These are phyloP conservation scores for Auriscalpium orientale DNA, from an alignment of 768 basidiomycete species.

Conservation along the genomic window DNA sequence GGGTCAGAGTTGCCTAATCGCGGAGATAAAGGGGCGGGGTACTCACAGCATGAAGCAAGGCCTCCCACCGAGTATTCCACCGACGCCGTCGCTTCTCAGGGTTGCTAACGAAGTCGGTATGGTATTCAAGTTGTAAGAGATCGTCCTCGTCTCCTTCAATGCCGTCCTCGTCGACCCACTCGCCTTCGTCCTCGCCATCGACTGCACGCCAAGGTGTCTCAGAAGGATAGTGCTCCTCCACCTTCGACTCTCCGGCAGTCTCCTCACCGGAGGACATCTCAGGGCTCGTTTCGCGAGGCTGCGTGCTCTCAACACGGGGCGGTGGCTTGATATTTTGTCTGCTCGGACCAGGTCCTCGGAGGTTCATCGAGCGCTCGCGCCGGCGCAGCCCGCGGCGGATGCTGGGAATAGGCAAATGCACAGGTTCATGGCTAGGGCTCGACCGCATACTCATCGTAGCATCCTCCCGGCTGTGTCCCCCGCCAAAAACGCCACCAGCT, in stretches of 20 bases:
- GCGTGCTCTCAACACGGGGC: conserved; percentile 75
- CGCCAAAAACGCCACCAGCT: conserved; percentile 11
- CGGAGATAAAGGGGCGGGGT: neutral
- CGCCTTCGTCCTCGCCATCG: conserved; percentile 27
- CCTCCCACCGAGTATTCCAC: conserved; percentile 75
- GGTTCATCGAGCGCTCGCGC: conserved; percentile 31
- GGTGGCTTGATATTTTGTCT: conserved; percentile 48
- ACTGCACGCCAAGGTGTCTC: conserved; percentile 14
- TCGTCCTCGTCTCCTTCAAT: conserved; percentile 71
- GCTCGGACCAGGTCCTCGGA: conserved; percentile 17
- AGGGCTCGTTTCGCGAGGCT: conserved; percentile 74
- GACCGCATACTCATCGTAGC: conserved; percentile 56
- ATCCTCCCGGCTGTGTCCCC: conserved; percentile 23
- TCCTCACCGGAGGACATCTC: conserved; percentile 74
- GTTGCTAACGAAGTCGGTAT: conserved; percentile 61
- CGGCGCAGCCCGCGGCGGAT: conserved; percentile 39
- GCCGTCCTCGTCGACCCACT: conserved; percentile 53
- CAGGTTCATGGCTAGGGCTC: conserved; percentile 64
- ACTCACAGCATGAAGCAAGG: conserved; percentile 61
- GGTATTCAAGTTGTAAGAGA: conserved; percentile 67
- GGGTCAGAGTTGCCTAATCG: conserved; percentile 27
- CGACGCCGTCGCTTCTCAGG: conserved; percentile 58
- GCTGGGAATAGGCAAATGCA: conserved; percentile 44
- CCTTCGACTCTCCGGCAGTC: conserved; percentile 59
- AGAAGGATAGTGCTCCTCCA: conserved; percentile 16